These are phyloP conservation scores for Chlorella sp. DNA, from an alignment of 139 green algal species.

Conservation along the genomic window DNA sequence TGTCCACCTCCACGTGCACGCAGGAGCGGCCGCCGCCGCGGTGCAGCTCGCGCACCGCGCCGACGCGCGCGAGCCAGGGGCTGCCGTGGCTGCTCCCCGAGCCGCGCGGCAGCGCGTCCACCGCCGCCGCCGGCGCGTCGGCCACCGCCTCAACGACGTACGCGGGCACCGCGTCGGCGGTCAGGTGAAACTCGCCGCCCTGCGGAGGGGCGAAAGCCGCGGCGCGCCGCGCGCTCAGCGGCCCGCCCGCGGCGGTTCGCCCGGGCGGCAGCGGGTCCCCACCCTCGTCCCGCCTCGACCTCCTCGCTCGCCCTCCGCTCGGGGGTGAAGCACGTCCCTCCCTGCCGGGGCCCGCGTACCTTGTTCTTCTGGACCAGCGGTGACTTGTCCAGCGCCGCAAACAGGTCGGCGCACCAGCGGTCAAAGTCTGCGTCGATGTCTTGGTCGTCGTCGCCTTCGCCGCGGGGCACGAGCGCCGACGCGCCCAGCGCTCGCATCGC, in stretches of 20 bases:
- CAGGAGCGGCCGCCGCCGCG: constrained; percentile 78
- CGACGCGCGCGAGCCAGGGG: constrained; percentile 63
- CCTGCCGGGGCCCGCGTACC: not conserved
- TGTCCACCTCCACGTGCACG: constrained; percentile 94
- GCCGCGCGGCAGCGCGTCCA: constrained; percentile 26
- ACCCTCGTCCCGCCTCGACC: too few relatives aligned
- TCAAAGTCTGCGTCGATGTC: constrained; percentile 96
- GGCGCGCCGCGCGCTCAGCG: not conserved
- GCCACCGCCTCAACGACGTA: constrained; percentile 58
- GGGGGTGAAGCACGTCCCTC: too few relatives aligned
- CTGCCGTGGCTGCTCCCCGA: constrained; percentile 15
- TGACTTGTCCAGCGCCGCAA: constrained; percentile 56
- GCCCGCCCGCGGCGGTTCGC: too few relatives aligned
- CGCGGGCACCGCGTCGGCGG: constrained; percentile 27
- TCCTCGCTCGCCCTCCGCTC: too few relatives aligned
- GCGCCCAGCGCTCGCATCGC: constrained; percentile 71
- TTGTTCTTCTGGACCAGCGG: constrained; percentile 25
- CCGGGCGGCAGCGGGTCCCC: too few relatives aligned
- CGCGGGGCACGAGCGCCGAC: constrained; percentile 57
- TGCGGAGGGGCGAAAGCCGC: not conserved
- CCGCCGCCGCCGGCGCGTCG: not conserved
- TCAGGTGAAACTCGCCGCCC: not conserved
- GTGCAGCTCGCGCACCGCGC: constrained; percentile 83
- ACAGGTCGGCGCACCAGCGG: constrained; percentile 75
- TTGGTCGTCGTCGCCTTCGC: constrained; percentile 92